These are phyloP conservation scores for Rhodamnia argentea DNA, from an alignment of 345 rosid genomes.

Conservation along the genomic window DNA sequence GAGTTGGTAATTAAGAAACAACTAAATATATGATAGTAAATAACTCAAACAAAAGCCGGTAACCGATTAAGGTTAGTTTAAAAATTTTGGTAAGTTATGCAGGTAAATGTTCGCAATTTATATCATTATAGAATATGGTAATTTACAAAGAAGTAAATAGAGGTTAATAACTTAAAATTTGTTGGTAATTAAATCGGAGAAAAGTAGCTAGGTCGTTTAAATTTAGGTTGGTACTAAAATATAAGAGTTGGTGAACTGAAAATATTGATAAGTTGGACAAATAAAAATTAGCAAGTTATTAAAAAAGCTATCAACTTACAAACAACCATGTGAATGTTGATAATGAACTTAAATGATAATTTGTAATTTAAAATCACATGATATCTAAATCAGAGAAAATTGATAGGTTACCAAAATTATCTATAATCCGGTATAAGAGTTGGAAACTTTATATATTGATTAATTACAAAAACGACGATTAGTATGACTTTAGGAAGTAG, in stretches of 20 bases:
- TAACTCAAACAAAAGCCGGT: neutral
- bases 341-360: neutral
- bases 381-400: neutral
- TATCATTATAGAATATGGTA: neutral
- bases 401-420: too few relatives aligned
- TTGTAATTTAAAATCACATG: neutral
- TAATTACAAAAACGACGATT: too few relatives aligned
- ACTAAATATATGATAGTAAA: neutral
- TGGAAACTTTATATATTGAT: too few relatives aligned
- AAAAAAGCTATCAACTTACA: neutral
- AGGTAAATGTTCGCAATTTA: neutral
- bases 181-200: neutral
- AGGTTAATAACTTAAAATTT: neutral
- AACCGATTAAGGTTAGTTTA: too few relatives aligned
- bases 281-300: neutral
- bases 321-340: neutral
- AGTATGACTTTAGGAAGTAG: too few relatives aligned
- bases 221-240: neutral
- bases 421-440: too few relatives aligned
- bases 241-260: neutral
- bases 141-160: neutral
- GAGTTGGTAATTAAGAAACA: neutral
- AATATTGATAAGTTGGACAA: neutral
- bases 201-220: neutral
- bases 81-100: neutral